Evolutionary conservation across 78 protist species (phyloP).

Genomic region (Speleostelium caveatum): DNA sequence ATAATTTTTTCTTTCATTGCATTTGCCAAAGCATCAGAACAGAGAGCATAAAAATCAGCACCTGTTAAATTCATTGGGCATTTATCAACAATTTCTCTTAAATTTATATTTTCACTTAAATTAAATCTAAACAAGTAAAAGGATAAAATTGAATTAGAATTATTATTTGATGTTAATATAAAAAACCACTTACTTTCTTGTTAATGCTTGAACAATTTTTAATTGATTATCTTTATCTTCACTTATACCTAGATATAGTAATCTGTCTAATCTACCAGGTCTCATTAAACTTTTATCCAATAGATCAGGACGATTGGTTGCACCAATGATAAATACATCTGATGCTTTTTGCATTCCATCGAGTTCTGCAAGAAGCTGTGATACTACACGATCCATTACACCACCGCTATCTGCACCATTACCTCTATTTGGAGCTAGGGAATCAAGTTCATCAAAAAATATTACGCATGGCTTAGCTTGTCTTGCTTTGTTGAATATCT

Average conservation of each 20-base stretch:
- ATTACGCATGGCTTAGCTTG: slow-evolving; percentile 93
- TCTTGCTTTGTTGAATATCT: slow-evolving; percentile 88
- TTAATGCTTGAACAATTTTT: slow-evolving; percentile 73
- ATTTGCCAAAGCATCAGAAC: slow-evolving; percentile 74
- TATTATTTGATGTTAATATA: background rate
- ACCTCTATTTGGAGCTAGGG: slow-evolving; percentile 91
- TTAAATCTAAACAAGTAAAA: slow-evolving; percentile 75
- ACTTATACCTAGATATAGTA: slow-evolving; percentile 81
- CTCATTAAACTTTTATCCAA: slow-evolving; percentile 96
- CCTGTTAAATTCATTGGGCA: slow-evolving; percentile 83
- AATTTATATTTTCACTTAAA: slow-evolving; percentile 31
- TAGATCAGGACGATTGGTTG: slow-evolving; percentile 98
- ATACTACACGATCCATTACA: slow-evolving; percentile 88
- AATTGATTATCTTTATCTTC: slow-evolving; percentile 49
- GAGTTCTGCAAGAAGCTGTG: slow-evolving; percentile 94
- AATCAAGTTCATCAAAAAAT: slow-evolving; percentile 97
- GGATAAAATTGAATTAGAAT: background rate
- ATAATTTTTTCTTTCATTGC: slow-evolving; percentile 69
- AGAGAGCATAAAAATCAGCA: slow-evolving; percentile 82
- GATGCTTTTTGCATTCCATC: slow-evolving; percentile 84
- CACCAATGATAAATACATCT: slow-evolving; percentile 96
- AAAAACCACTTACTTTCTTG: slow-evolving; percentile 25
- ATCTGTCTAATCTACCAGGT: slow-evolving; percentile 94
- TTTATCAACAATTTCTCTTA: slow-evolving; percentile 26
- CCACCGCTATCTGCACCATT: slow-evolving; percentile 86